Percentiles rank a stretch among this genome's conserved stretches.
These are phyloP conservation scores for Cytospora piceae DNA, from an alignment of 2,329 filamentous ascomycete species.

Conservation along the genomic window DNA sequence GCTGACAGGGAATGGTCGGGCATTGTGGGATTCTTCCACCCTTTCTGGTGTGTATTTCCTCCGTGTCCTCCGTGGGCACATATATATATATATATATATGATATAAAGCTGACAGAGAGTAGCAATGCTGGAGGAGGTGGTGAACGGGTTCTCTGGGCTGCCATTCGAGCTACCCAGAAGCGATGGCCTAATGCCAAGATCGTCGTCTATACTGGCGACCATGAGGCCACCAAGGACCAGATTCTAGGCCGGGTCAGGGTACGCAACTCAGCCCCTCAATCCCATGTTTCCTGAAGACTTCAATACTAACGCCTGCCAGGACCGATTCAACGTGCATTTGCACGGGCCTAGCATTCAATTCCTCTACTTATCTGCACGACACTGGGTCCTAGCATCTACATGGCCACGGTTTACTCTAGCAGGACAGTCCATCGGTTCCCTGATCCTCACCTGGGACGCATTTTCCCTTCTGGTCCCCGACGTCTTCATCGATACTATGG, in stretches of 20 bases:
- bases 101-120: conserved; percentile 29
- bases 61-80: too few species aligned
- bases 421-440: conserved; percentile 88
- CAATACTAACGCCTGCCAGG: conserved; percentile 48
- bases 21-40: conserved; percentile 94
- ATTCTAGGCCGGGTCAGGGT: conserved; percentile 81
- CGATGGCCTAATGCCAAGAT: conserved; percentile 88
- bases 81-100: too few species aligned
- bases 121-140: conserved; percentile 96
- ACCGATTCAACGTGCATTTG: conserved; percentile 89
- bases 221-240: conserved; percentile 78
- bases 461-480: conserved; percentile 92
- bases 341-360: conserved; percentile 83
- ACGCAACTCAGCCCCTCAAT: conserved; percentile 31
- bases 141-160: conserved; percentile 94
- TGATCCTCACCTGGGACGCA: conserved; percentile 88
- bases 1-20: conserved; percentile 72
- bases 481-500: conserved; percentile 97
- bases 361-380: conserved; percentile 85
- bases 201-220: conserved; percentile 93
- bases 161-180: conserved; percentile 86
- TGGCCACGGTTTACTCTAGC: conserved; percentile 93
- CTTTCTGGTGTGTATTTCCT: conserved; percentile 77
- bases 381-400: conserved; percentile 82
- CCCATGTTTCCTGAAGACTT: not conserved